phyloP scores from a whole-genome alignment of 2,329 filamentous ascomycete species.

The Ascocoryne sarcoides region DNA sequence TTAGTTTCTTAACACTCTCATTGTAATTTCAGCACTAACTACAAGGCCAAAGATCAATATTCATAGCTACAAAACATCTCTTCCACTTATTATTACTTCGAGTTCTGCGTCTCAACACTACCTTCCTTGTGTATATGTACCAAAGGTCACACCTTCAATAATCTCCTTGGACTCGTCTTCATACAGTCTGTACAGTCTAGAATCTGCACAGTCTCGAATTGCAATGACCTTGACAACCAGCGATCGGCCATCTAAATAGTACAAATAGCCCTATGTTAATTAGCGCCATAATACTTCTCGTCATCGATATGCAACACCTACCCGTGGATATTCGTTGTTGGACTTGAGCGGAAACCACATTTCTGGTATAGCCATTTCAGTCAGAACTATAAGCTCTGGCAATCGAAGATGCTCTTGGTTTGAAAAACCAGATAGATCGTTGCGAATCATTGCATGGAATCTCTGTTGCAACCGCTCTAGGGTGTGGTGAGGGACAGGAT shows the following conservation, averaged over 20 bases:
- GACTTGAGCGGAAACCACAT: constrained; percentile 5
- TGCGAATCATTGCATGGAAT: constrained; percentile 2
- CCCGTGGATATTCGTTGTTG: background rate
- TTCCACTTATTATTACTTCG: no score
- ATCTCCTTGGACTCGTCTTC: background rate
- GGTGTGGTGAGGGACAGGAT: background rate
- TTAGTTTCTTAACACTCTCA: no score
- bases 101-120: no score
- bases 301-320: no score
- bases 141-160: background rate
- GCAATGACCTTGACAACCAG: constrained; percentile 2
- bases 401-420: constrained; percentile 1
- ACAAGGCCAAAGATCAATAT: no score
- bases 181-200: background rate
- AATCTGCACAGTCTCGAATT: background rate
- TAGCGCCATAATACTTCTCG: no score
- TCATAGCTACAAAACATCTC: no score
- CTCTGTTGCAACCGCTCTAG: background rate
- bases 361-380: constrained; percentile 3
- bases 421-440: background rate
- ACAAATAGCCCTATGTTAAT: constrained; percentile 3
- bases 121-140: no score
- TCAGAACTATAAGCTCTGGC: constrained; percentile 1
- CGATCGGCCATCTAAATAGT: constrained; percentile 3
- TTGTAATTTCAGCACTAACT: no score